These are phyloP conservation scores for Sporisorium scitamineum DNA, from an alignment of 1,284 basidiomycete species.

Conservation along the genomic window DNA sequence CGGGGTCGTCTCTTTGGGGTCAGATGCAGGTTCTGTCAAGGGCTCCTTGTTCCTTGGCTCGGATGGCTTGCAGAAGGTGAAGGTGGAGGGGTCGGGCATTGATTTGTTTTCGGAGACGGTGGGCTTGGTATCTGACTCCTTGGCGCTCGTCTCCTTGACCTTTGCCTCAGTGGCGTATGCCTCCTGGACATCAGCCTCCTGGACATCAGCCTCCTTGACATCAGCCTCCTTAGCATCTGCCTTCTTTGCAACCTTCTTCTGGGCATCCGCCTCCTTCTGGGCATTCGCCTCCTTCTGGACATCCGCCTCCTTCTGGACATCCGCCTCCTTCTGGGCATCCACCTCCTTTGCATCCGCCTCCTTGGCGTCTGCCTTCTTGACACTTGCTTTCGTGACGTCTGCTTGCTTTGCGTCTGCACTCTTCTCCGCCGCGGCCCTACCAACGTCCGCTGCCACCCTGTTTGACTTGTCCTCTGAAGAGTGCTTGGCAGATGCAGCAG, in stretches of 20 bases:
- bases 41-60: conserved; percentile 35
- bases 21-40: conserved; percentile 9
- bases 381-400: not conserved
- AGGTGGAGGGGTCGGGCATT: conserved; percentile 19
- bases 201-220: not conserved
- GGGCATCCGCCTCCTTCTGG: conserved; percentile 1
- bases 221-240: not conserved
- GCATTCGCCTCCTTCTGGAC: not conserved
- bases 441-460: not conserved
- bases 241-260: not conserved
- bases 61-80: conserved; percentile 36
- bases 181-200: not conserved
- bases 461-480: conserved; percentile 5
- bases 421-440: not conserved
- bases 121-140: conserved; percentile 10
- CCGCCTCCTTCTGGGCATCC: not conserved
- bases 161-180: not conserved
- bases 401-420: conserved; percentile 1
- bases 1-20: not conserved
- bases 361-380: not conserved
- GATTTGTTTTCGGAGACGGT: conserved; percentile 2
- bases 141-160: not conserved
- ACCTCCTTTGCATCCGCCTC: not conserved
- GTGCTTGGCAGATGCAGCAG: conserved; percentile 8
- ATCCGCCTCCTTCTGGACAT: not conserved